phyloP scores from a whole-genome alignment of 345 rosid genomes.

The Salix purpurea region DNA sequence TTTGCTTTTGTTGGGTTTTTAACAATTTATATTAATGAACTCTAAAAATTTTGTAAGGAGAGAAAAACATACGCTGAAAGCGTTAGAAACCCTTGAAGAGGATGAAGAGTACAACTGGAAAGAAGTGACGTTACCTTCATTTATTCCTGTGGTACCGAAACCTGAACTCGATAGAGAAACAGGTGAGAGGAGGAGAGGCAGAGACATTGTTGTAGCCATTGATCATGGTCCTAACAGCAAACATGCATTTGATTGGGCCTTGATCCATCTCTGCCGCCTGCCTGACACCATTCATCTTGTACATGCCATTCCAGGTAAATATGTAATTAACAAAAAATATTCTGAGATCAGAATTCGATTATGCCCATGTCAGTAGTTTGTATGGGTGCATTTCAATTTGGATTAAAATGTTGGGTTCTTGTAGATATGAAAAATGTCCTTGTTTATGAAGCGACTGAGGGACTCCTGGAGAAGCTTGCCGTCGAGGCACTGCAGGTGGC shows the following conservation, averaged over 20 bases:
- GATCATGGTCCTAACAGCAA: slow-evolving; percentile 66
- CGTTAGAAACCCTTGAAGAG: slow-evolving; percentile 38
- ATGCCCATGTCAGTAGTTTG: too few species aligned
- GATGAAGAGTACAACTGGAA: slow-evolving; percentile 61
- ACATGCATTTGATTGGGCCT: slow-evolving; percentile 66
- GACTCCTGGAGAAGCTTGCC: slow-evolving; percentile 69
- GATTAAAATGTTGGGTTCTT: slow-evolving; percentile 4
- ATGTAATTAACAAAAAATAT: not conserved
- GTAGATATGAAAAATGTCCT: slow-evolving; percentile 49
- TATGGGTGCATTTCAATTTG: not conserved
- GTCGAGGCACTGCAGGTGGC: slow-evolving; percentile 69
- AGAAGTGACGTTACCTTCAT: slow-evolving; percentile 54
- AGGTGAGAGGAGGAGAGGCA: slow-evolving; percentile 65
- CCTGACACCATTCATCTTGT: slow-evolving; percentile 85
- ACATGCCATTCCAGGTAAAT: slow-evolving; percentile 67
- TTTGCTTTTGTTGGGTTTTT: not conserved
- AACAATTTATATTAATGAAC: not conserved
- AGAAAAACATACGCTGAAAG: slow-evolving; percentile 14
- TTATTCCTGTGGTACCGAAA: slow-evolving; percentile 44
- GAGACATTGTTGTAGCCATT: slow-evolving; percentile 47
- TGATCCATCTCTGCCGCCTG: slow-evolving; percentile 68
- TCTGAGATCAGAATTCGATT: not conserved
- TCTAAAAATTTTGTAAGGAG: not conserved
- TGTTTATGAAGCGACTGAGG: slow-evolving; percentile 55
- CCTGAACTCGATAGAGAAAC: slow-evolving; percentile 70